phyloP scores from a whole-genome alignment of 169 alveolate species.

The Cytauxzoon felis region DNA sequence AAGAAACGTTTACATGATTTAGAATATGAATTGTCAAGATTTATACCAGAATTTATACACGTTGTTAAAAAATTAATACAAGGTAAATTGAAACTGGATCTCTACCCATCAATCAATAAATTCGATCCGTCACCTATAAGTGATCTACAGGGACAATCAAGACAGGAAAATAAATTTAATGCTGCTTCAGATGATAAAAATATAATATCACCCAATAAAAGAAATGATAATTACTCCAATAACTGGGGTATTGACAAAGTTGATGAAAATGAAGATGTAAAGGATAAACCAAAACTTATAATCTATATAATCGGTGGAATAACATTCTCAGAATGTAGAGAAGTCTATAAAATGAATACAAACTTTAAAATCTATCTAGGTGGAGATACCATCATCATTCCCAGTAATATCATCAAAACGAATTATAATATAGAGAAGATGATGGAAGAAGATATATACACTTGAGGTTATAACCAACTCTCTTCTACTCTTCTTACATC shows the following conservation, averaged over 20 bases:
- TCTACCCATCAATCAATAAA: constrained; percentile 18
- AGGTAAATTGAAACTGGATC: constrained; percentile 22
- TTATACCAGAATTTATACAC: constrained; percentile 21
- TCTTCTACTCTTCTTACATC: background rate
- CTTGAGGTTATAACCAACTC: background rate
- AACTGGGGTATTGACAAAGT: background rate
- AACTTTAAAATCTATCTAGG: constrained; percentile 75
- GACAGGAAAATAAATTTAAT: background rate
- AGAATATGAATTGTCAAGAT: constrained; percentile 57
- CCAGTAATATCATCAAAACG: constrained; percentile 17
- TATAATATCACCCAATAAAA: background rate
- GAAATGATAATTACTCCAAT: background rate
- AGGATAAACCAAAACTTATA: constrained; percentile 31
- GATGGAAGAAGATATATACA: too few species aligned
- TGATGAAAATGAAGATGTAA: constrained; percentile 24
- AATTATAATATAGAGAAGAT: background rate
- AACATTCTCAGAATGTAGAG: constrained; percentile 75
- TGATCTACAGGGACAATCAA: too few species aligned
- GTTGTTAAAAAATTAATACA: background rate
- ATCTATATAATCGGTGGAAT: constrained; percentile 77
- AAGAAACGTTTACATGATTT: constrained; percentile 8
- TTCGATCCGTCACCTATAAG: background rate
- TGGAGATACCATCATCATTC: constrained; percentile 65
- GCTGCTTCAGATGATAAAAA: background rate
- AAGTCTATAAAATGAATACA: constrained; percentile 62